Evolutionary conservation across 441 rosid genomes (phyloP).

Genomic region (Euphorbia celastroides): DNA sequence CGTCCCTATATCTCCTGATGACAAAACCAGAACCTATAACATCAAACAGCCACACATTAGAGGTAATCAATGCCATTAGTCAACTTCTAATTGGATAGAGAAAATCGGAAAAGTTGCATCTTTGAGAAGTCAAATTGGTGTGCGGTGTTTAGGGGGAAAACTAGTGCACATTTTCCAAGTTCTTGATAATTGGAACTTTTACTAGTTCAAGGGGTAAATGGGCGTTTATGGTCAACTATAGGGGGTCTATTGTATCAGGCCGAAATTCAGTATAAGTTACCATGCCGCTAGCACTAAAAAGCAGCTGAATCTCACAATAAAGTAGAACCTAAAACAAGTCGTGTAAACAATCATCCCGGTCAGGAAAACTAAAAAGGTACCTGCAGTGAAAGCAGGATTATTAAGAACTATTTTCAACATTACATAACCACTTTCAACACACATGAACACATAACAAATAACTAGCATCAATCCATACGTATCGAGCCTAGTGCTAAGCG

Average conservation of each 20-base stretch:
- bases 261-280: not conserved
- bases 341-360: not conserved
- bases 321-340: not conserved
- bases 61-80: too few species aligned
- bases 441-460: not conserved
- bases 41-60: conserved; percentile 3
- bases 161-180: too few species aligned
- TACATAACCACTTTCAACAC: not conserved
- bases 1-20: conserved; percentile 72
- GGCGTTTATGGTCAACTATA: too few species aligned
- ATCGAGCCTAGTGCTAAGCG: too few species aligned
- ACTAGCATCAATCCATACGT: too few species aligned
- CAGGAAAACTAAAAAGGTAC: not conserved
- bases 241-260: too few species aligned
- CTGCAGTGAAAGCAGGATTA: not conserved
- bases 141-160: too few species aligned
- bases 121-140: too few species aligned
- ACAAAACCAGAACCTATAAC: conserved; percentile 78
- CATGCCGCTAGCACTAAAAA: not conserved
- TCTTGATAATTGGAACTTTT: too few species aligned
- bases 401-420: not conserved
- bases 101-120: too few species aligned
- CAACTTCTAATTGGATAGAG: too few species aligned
- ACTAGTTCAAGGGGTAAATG: too few species aligned
- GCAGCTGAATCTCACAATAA: not conserved